Evolutionary conservation across 73 alveolate genomes (phyloP).

Genomic region (Paramecium sexaurelia): DNA sequence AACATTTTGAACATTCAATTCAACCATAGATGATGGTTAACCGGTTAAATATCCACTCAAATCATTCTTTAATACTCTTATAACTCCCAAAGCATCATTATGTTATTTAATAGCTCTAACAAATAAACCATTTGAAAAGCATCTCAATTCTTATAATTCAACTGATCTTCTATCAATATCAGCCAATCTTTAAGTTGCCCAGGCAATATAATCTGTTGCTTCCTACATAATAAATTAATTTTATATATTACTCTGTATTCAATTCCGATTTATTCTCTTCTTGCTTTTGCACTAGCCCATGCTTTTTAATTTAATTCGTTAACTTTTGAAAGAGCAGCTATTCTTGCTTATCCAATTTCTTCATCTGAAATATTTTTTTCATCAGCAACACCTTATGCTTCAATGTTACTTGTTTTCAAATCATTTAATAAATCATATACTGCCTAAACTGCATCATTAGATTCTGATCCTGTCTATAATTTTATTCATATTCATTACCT

Average conservation of each 20-base stretch:
- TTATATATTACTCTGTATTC: not conserved
- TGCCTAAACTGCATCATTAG: slow-evolving; percentile 36
- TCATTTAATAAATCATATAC: slow-evolving; percentile 36
- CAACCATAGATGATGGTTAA: slow-evolving; percentile 5
- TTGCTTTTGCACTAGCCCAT: slow-evolving; percentile 1
- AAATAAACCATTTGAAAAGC: slow-evolving; percentile 21
- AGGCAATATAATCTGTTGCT: not conserved
- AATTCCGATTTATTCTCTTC: slow-evolving; percentile 11
- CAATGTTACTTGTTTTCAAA: slow-evolving; percentile 23
- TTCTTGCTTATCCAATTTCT: slow-evolving; percentile 4
- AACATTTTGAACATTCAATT: slow-evolving; percentile 25
- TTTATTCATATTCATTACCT: not conserved
- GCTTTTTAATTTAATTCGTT: slow-evolving; percentile 33
- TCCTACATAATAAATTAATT: not conserved
- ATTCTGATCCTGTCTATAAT: not conserved
- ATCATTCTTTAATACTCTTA: not conserved
- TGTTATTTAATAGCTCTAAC: slow-evolving; percentile 38
- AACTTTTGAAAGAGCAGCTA: slow-evolving; percentile 11
- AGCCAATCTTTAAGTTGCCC: slow-evolving; percentile 41
- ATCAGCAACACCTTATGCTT: slow-evolving; percentile 12
- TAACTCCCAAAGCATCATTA: not conserved
- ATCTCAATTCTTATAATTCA: slow-evolving; percentile 35
- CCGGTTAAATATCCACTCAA: slow-evolving; percentile 30
- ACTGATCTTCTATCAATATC: slow-evolving; percentile 49
- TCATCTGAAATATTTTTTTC: slow-evolving; percentile 27